Conservation (phyloP, 2,329 filamentous ascomycete species). For the Cryphonectria parasitica region DNA sequence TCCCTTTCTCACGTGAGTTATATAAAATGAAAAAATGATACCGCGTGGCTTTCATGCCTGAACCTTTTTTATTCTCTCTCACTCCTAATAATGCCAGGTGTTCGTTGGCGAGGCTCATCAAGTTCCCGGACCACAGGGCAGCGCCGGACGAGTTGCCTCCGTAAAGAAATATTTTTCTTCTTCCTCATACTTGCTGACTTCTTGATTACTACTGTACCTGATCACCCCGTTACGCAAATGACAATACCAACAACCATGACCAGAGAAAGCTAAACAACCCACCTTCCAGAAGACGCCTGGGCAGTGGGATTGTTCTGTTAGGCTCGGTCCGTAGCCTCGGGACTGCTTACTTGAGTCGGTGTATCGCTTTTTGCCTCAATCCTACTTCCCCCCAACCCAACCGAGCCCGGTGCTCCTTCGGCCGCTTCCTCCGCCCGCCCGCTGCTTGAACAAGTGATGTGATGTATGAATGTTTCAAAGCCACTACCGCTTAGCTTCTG, state of each 20-base stretch:
- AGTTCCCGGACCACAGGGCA: not conserved
- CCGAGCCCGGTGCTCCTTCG: constrained; percentile 12
- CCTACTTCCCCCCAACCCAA: not conserved
- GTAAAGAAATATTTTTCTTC: not conserved
- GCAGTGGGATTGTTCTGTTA: not conserved
- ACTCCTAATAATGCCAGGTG: not conserved
- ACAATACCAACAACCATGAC: not conserved
- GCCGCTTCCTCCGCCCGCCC: not conserved
- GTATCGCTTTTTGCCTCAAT: not conserved
- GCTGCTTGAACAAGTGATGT: not conserved
- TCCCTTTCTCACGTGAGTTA: not conserved
- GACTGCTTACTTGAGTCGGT: constrained; percentile 4
- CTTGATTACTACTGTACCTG: not conserved
- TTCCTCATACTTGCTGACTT: not conserved
- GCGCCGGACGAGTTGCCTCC: not conserved
- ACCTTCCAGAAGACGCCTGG: constrained; percentile 10
- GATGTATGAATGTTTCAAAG: not conserved
- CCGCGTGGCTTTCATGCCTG: not conserved
- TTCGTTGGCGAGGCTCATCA: not conserved
- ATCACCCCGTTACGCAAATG: no score
- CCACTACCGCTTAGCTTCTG: not conserved
- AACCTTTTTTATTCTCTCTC: no score
- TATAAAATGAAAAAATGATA: not conserved
- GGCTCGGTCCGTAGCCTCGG: constrained; percentile 3
- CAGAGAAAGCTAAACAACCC: not conserved